phyloP scores from a whole-genome alignment of 2,329 filamentous ascomycete genomes.

The Thielaviopsis cerberus region DNA sequence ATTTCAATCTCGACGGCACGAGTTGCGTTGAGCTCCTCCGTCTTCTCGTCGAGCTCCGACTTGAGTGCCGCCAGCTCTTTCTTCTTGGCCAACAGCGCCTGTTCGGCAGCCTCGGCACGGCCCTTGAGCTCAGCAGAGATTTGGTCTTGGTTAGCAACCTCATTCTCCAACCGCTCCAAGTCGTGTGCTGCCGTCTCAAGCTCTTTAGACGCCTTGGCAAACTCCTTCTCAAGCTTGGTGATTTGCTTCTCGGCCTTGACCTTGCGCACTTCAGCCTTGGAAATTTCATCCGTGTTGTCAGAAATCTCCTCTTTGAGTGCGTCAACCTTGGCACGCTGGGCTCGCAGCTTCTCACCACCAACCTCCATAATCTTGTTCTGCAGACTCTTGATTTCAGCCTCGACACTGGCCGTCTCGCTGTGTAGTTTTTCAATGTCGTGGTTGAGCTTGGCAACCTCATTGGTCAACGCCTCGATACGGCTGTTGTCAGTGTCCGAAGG shows the following conservation, averaged over 20 bases:
- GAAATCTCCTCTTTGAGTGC: constrained; percentile 71
- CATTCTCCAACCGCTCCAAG: constrained; percentile 57
- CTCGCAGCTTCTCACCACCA: constrained; percentile 77
- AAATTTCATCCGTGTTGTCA: constrained; percentile 62
- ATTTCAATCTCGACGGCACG: constrained; percentile 89
- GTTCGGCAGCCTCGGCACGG: constrained; percentile 66
- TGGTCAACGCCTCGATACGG: constrained; percentile 53
- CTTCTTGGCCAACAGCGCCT: constrained; percentile 59
- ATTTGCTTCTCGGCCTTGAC: constrained; percentile 89
- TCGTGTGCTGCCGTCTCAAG: constrained; percentile 53
- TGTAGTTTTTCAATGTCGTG: constrained; percentile 65
- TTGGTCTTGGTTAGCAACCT: constrained; percentile 58
- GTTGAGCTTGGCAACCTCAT: constrained; percentile 56
- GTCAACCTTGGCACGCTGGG: constrained; percentile 82
- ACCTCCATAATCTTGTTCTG: constrained; percentile 98
- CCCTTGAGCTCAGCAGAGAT: constrained; percentile 55
- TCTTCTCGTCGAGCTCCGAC: constrained; percentile 70
- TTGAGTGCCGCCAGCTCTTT: constrained; percentile 65
- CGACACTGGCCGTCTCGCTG: constrained; percentile 70
- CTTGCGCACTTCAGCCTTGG: constrained; percentile 68
- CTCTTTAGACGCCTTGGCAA: constrained; percentile 61
- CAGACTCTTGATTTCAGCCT: constrained; percentile 78
- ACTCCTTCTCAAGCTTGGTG: constrained; percentile 68
- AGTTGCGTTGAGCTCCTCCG: constrained; percentile 68
- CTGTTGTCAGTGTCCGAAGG: constrained; percentile 64